These are phyloP conservation scores for Fragaria nilgerrensis DNA, from an alignment of 306 rosid genomes.

Conservation along the genomic window DNA sequence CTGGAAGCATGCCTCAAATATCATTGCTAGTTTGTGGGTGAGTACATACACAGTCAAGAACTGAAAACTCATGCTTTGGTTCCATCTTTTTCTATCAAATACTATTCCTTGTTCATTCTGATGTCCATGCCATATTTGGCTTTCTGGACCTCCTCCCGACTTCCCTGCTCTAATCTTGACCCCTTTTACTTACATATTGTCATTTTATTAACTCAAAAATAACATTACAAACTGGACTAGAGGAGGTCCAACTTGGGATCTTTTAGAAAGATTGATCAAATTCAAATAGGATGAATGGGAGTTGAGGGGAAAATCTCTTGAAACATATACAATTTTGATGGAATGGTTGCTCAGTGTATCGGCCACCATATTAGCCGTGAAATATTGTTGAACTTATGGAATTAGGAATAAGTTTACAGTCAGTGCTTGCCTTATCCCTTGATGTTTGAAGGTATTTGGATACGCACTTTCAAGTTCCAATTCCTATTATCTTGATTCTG, in stretches of 20 bases:
- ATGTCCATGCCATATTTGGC: neutral
- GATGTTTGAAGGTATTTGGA: neutral
- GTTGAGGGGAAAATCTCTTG: neutral
- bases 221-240: neutral
- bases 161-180: neutral
- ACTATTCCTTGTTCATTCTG: neutral
- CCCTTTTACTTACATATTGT: neutral
- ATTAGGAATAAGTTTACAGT: neutral
- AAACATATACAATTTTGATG: neutral
- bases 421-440: neutral
- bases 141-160: neutral
- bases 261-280: neutral
- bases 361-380: neutral
- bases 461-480: too few species aligned
- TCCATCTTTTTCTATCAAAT: neutral
- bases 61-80: neutral
- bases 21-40: slow-evolving; percentile 71
- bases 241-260: neutral
- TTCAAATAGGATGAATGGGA: neutral
- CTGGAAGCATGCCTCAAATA: slow-evolving; percentile 57
- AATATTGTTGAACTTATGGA: neutral
- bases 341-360: neutral
- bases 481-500: neutral
- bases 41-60: slow-evolving; percentile 24
- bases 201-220: neutral